Percentiles rank a stretch among this genome's conserved stretches.
Evolutionary conservation across 768 basidiomycete species (phyloP).

Genomic region (Suillus alpinus): DNA sequence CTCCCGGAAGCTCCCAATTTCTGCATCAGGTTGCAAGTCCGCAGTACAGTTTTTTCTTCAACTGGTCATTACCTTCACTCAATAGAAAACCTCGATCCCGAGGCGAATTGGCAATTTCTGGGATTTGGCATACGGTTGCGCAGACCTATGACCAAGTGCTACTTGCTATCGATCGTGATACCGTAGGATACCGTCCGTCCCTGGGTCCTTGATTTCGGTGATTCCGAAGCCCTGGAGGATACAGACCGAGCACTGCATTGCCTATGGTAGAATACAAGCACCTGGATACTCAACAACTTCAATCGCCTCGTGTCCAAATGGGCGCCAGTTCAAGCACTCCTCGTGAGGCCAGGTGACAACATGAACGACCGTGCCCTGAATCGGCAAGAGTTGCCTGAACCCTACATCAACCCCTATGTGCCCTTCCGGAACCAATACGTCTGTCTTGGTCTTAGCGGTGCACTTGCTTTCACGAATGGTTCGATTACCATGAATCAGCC

Average conservation of each 20-base stretch:
- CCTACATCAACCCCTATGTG: constrained; percentile 58
- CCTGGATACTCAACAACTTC: constrained; percentile 51
- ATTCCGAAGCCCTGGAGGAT: too few species aligned
- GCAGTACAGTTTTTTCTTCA: background rate
- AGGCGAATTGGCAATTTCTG: background rate
- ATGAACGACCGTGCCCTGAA: constrained; percentile 34
- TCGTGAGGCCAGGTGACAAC: constrained; percentile 65
- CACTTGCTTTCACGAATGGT: constrained; percentile 51
- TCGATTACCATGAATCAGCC: constrained; percentile 44
- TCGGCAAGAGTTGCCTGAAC: constrained; percentile 35
- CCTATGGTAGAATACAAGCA: constrained; percentile 42
- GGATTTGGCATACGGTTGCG: background rate
- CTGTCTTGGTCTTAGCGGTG: constrained; percentile 62
- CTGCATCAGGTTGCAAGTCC: background rate
- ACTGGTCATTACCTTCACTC: background rate
- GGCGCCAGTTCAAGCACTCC: constrained; percentile 66
- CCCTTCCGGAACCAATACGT: constrained; percentile 53
- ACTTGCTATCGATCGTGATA: too few species aligned
- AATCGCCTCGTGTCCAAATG: constrained; percentile 50
- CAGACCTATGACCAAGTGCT: background rate
- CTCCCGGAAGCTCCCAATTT: background rate
- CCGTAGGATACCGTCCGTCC: too few species aligned
- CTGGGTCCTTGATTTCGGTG: too few species aligned
- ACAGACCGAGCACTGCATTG: constrained; percentile 54
- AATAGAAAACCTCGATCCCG: background rate